Percentiles rank a stretch among this genome's conserved stretches.
These are phyloP conservation scores for Cladophialophora psammophila DNA, from an alignment of 2,329 filamentous ascomycete species.

Conservation along the genomic window DNA sequence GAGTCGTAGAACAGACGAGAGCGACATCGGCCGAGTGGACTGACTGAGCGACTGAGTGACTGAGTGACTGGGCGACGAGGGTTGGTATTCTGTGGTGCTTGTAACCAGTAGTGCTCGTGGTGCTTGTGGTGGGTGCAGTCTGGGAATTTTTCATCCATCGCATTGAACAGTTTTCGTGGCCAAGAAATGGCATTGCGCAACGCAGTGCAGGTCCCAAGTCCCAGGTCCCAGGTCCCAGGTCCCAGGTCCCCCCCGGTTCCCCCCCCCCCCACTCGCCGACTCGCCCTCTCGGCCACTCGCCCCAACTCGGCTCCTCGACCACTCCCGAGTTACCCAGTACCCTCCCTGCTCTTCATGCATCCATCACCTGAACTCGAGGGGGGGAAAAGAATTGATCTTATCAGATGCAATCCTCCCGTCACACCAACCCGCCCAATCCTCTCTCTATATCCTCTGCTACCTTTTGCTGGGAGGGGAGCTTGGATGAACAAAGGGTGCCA, in stretches of 20 bases:
- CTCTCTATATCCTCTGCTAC: constrained; percentile 8
- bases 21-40: constrained; percentile 24
- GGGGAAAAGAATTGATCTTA: background rate
- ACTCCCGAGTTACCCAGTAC: background rate
- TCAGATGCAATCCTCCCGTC: background rate
- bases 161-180: too few relatives aligned
- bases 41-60: background rate
- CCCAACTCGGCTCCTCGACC: background rate
- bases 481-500: background rate
- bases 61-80: background rate
- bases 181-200: too few relatives aligned
- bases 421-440: constrained; percentile 5
- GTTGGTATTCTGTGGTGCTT: background rate
- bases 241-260: too few relatives aligned
- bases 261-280: too few relatives aligned
- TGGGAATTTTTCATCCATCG: too few relatives aligned
- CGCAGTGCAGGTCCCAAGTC: too few relatives aligned
- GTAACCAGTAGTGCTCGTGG: too few relatives aligned
- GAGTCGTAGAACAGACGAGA: background rate
- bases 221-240: too few relatives aligned
- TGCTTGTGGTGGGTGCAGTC: too few relatives aligned
- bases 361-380: background rate
- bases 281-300: background rate
- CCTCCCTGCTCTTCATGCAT: background rate
- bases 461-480: background rate